Percentiles rank a stretch among this genome's conserved stretches.
phyloP scores from a whole-genome alignment of 352 stramenopile genomes.

The Pythium coloratum region DNA sequence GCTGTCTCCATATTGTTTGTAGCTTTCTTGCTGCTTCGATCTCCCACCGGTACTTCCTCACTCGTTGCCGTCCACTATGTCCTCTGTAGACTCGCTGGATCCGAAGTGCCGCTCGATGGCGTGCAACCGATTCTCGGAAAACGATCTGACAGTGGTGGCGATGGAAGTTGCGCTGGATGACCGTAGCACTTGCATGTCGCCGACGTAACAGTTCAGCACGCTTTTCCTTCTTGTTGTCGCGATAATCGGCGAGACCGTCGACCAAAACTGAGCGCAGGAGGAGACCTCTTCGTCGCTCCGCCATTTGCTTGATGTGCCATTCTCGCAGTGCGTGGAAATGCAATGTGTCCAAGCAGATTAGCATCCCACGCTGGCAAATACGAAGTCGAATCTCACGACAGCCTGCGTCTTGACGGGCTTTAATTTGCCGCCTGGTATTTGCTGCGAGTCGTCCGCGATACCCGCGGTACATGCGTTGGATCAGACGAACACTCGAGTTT shows the following conservation, averaged over 20 bases:
- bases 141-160: constrained; percentile 48
- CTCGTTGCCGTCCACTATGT: constrained; percentile 38
- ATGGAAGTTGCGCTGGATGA: constrained; percentile 75
- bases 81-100: constrained; percentile 69
- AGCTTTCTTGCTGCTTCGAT: constrained; percentile 41
- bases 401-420: constrained; percentile 32
- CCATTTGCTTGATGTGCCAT: constrained; percentile 40
- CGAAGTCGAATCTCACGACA: constrained; percentile 35
- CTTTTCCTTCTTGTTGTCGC: constrained; percentile 36
- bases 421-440: constrained; percentile 28
- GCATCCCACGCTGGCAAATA: constrained; percentile 30
- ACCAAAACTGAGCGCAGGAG: constrained; percentile 14
- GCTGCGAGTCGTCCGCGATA: constrained; percentile 29
- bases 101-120: constrained; percentile 44
- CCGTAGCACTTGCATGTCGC: constrained; percentile 38
- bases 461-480: constrained; percentile 65
- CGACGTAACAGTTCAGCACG: constrained; percentile 33
- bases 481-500: constrained; percentile 28
- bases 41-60: constrained; percentile 40
- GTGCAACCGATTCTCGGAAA: constrained; percentile 39
- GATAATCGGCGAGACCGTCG: constrained; percentile 28
- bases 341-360: constrained; percentile 37
- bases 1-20: constrained; percentile 59
- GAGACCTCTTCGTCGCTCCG: constrained; percentile 13
- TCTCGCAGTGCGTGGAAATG: constrained; percentile 22